These are phyloP conservation scores for Botryotinia calthae DNA, from an alignment of 2,329 filamentous ascomycete genomes.

Conservation along the genomic window DNA sequence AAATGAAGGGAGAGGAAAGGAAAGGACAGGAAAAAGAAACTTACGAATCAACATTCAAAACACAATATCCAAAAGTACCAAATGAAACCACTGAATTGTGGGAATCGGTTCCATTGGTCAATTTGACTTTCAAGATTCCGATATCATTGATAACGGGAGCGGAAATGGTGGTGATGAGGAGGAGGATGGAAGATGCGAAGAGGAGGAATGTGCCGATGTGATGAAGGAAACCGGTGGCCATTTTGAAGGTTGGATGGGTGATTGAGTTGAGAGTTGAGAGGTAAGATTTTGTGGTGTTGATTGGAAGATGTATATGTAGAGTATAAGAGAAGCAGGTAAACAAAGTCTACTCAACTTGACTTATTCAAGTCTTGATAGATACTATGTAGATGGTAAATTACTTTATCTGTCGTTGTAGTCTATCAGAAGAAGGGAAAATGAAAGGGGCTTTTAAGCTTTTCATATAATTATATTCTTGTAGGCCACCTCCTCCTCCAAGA, in stretches of 20 bases:
- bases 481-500: not conserved
- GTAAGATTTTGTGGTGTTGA: not conserved
- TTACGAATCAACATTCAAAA: slow-evolving; percentile 38
- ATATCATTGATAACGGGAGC: slow-evolving; percentile 57
- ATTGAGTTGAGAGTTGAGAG: too few species aligned
- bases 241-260: slow-evolving; percentile 23
- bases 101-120: slow-evolving; percentile 41
- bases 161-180: slow-evolving; percentile 58
- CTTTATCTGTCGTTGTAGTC: not conserved
- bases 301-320: not conserved
- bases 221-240: slow-evolving; percentile 44
- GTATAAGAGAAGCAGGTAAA: not conserved
- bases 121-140: slow-evolving; percentile 50
- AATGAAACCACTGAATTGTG: slow-evolving; percentile 47
- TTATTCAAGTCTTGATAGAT: not conserved
- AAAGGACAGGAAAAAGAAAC: slow-evolving; percentile 16
- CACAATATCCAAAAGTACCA: slow-evolving; percentile 61
- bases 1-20: too few species aligned
- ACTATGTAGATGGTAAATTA: not conserved
- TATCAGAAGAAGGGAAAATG: not conserved
- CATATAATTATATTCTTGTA: not conserved
- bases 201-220: slow-evolving; percentile 58
- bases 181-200: slow-evolving; percentile 52
- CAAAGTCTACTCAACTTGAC: not conserved
- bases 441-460: not conserved